Evolutionary conservation across 2,329 filamentous ascomycete species (phyloP), one percentile per base, ranked within the genome.

Genomic region (Polytolypa hystricis): DNA sequence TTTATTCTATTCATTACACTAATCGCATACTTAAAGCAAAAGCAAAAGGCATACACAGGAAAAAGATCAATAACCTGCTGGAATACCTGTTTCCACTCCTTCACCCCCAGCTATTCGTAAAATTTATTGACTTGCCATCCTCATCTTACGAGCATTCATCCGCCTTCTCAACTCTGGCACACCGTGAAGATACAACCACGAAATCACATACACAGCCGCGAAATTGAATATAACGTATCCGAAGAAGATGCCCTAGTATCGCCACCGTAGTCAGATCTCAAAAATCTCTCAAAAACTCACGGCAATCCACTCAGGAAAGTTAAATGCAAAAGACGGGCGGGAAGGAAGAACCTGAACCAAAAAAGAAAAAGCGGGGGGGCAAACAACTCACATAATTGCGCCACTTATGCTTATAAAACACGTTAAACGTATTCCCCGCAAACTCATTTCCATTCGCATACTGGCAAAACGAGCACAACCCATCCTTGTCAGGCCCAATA

Each of bases 221-320:
- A 77, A 81, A 43, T 84, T 82, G 50, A 81, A 82, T 1, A 69
- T 52, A 14, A 79, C 72, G 47, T 73, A 83, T 0, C 63, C 74
- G 52, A 68, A 74, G 45, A 79, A 76, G 35, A 81, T 74, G 2
- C 77, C 69, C 59, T 61, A n/a, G n/a, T n/a, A n/a, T n/a, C n/a
- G n/a, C n/a, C n/a, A n/a, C n/a, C n/a, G n/a, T n/a, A n/a, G n/a
- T n/a, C n/a, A n/a, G n/a, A n/a, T n/a, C n/a, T n/a, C n/a, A n/a
- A n/a, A n/a, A n/a, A n/a, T n/a, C n/a, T n/a, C n/a, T n/a, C n/a
- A n/a, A n/a, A n/a, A n/a, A n/a, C n/a, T n/a, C n/a, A n/a, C n/a
- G n/a, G 16, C 1, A 16, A 10, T n/a, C n/a, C n/a, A n/a, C n/a
- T n/a, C n/a, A n/a, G n/a, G 14, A 32, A 16, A 28, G 37, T 17